A percentile compares a stretch with the other conserved stretches of the same genome.
These are phyloP conservation scores for Hygrophorus pudorinus DNA, from an alignment of 768 basidiomycete genomes.

Conservation along the genomic window DNA sequence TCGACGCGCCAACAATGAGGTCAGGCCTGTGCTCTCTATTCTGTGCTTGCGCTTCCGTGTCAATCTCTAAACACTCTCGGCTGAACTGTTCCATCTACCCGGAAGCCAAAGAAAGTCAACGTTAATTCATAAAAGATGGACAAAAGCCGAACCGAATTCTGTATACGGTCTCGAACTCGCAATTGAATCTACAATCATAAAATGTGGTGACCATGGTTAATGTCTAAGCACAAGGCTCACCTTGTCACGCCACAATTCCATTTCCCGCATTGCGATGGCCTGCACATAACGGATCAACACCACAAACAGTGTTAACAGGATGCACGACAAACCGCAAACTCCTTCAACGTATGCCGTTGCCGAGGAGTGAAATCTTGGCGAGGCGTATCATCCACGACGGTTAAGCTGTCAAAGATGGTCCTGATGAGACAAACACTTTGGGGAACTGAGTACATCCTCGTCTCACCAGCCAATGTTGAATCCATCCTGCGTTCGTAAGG, in stretches of 20 bases:
- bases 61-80: constrained; percentile 88
- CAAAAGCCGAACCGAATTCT: constrained; percentile 56
- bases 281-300: constrained; percentile 17
- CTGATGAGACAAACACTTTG: not conserved
- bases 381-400: constrained; percentile 77
- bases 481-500: constrained; percentile 81
- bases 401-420: constrained; percentile 38
- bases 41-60: constrained; percentile 39
- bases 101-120: not conserved
- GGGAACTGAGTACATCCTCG: not conserved
- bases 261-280: constrained; percentile 88
- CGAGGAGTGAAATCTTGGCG: constrained; percentile 80
- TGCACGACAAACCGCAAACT: constrained; percentile 59
- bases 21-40: constrained; percentile 27
- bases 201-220: not conserved
- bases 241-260: constrained; percentile 95
- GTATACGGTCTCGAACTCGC: constrained; percentile 83
- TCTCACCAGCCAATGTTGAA: constrained; percentile 78
- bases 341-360: constrained; percentile 86
- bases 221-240: constrained; percentile 23
- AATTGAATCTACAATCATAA: constrained; percentile 59
- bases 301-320: not conserved
- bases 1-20: constrained; percentile 33
- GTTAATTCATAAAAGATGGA: not conserved
- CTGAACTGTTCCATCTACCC: constrained; percentile 89